Evolutionary conservation across 2,329 filamentous ascomycete species (phyloP).

Genomic region (Triangularia verruculosa): DNA sequence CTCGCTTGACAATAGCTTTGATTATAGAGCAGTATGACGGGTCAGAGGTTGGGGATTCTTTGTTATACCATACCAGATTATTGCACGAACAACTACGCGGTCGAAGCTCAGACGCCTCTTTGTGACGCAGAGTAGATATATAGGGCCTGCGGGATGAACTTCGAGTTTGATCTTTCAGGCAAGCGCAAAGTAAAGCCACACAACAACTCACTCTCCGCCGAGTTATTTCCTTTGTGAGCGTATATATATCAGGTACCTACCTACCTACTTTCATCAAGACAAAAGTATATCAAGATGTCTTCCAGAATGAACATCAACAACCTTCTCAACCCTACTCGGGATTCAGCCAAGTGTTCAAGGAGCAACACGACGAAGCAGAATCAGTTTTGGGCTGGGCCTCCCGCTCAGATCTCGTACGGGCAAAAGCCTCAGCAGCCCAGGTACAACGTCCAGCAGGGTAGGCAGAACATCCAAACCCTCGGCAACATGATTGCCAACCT

Average conservation of each 20-base stretch:
- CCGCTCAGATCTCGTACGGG: neutral
- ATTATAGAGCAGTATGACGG: too few species aligned
- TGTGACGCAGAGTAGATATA: neutral
- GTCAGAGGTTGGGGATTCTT: too few species aligned
- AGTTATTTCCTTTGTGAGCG: neutral
- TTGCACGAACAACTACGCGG: too few species aligned
- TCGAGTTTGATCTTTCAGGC: neutral
- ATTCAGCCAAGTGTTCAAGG: neutral
- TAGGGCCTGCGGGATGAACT: neutral
- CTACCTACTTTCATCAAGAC: neutral
- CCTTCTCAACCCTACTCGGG: neutral
- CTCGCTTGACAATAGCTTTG: too few species aligned
- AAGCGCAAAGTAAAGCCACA: neutral
- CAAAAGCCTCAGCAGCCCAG: neutral
- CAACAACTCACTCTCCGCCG: neutral
- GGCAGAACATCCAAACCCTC: neutral
- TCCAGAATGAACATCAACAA: neutral
- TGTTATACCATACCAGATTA: too few species aligned
- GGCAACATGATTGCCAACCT: neutral
- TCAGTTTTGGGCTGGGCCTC: neutral
- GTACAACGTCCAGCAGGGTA: neutral
- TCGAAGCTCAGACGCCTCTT: too few species aligned
- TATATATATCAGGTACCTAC: neutral
- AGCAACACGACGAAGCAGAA: neutral
- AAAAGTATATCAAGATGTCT: neutral